Evolutionary conservation across 2,329 filamentous ascomycete genomes (phyloP).

Genomic region (Colletotrichum sp.): DNA sequence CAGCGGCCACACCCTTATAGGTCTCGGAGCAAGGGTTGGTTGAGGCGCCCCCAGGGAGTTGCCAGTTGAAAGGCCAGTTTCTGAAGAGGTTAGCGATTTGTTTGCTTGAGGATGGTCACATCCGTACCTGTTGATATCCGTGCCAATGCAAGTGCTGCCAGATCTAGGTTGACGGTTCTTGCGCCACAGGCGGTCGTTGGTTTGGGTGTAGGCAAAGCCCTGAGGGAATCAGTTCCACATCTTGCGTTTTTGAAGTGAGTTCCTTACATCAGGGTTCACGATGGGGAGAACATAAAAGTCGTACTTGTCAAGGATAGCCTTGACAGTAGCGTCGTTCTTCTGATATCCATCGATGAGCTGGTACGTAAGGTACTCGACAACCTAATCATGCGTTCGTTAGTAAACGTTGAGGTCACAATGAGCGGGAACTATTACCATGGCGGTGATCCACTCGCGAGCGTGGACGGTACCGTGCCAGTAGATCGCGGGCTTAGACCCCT

Average conservation of each 20-base stretch:
- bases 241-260: not conserved
- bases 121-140: conserved; percentile 56
- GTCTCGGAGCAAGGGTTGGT: conserved; percentile 55
- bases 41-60: conserved; percentile 51
- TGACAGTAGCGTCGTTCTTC: conserved; percentile 38
- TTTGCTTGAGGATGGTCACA: too few species aligned
- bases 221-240: not conserved
- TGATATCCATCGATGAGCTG: conserved; percentile 51
- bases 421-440: conserved; percentile 41
- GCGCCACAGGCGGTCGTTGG: conserved; percentile 62
- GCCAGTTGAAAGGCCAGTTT: conserved; percentile 64
- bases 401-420: accelerated
- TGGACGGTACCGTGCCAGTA: conserved; percentile 64
- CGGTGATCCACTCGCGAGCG: conserved; percentile 64
- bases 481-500: conserved; percentile 53
- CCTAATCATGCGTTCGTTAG: conserved; percentile 22
- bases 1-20: conserved; percentile 46
- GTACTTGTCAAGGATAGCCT: conserved; percentile 59
- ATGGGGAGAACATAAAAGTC: conserved; percentile 70
- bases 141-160: conserved; percentile 49
- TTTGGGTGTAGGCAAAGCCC: conserved; percentile 65
- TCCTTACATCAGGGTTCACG: conserved; percentile 61
- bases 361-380: conserved; percentile 57
- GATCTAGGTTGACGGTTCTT: conserved; percentile 57
- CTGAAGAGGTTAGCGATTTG: not conserved